A percentile compares a stretch with the other conserved stretches of the same genome.
These are phyloP conservation scores for Tothia fuscella DNA, from an alignment of 2,329 filamentous ascomycete species.

Conservation along the genomic window DNA sequence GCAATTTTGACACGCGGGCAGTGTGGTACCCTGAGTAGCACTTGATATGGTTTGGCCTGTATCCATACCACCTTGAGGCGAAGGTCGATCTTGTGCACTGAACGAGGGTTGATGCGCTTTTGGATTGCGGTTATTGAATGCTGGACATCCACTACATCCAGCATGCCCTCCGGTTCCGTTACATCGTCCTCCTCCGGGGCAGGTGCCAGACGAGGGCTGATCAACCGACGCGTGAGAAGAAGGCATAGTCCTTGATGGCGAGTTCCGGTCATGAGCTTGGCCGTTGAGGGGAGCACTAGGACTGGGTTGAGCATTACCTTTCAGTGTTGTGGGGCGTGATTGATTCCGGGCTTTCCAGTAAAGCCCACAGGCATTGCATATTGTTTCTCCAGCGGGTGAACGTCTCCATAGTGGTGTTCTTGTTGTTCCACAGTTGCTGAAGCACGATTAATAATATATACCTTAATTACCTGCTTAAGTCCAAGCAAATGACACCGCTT, in stretches of 20 bases:
- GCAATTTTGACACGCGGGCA: slow-evolving; percentile 93
- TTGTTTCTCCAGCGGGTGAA: slow-evolving; percentile 83
- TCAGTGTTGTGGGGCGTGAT: slow-evolving; percentile 78
- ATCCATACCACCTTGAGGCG: background rate
- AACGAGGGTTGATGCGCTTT: slow-evolving; percentile 67
- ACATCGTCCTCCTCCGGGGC: slow-evolving; percentile 85
- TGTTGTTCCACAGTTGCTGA: slow-evolving; percentile 88
- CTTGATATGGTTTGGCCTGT: slow-evolving; percentile 14
- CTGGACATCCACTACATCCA: slow-evolving; percentile 89
- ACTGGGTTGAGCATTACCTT: slow-evolving; percentile 48
- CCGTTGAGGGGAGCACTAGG: background rate
- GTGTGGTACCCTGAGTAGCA: no score
- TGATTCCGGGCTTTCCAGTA: slow-evolving; percentile 92
- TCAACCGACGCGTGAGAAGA: no score
- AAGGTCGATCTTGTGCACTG: slow-evolving; percentile 18
- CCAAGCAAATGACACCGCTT: background rate
- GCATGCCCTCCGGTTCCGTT: slow-evolving; percentile 94
- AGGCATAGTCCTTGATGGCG: slow-evolving; percentile 62
- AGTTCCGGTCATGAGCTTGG: slow-evolving; percentile 20
- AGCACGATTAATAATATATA: background rate
- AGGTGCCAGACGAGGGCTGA: slow-evolving; percentile 57
- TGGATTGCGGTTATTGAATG: slow-evolving; percentile 91
- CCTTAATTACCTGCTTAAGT: background rate
- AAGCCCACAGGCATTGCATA: slow-evolving; percentile 94
- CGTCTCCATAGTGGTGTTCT: slow-evolving; percentile 89